Percentiles rank a stretch among this genome's conserved stretches.
phyloP scores from a whole-genome alignment of 129 eudicot genomes.

The Chrysanthemum seticuspe region DNA sequence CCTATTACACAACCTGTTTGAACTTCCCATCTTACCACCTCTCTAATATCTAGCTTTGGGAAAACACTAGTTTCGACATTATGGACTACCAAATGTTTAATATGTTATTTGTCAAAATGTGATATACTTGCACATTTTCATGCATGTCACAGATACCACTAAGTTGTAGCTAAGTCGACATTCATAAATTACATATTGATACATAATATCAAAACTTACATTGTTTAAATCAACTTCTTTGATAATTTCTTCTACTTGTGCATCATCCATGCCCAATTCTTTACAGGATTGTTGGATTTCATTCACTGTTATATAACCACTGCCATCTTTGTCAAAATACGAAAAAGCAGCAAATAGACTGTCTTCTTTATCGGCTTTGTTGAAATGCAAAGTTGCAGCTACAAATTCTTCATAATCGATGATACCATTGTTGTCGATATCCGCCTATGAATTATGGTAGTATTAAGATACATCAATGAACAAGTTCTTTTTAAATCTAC shows the following conservation, averaged over 20 bases:
- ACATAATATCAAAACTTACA: constrained; percentile 27
- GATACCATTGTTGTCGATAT: constrained; percentile 58
- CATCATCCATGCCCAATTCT: constrained; percentile 49
- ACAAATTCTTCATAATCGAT: constrained; percentile 69
- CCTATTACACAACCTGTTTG: not conserved
- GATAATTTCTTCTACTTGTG: constrained; percentile 48
- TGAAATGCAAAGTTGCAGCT: constrained; percentile 70
- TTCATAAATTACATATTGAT: not conserved
- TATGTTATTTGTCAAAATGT: not conserved
- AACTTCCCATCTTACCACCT: not conserved
- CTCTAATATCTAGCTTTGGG: not conserved
- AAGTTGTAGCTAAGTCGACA: not conserved
- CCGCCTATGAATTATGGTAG: constrained; percentile 41
- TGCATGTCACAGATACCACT: not conserved
- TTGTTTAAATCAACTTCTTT: constrained; percentile 53
- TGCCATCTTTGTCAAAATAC: constrained; percentile 70
- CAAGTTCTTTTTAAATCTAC: not conserved
- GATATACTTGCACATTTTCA: not conserved
- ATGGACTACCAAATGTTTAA: not conserved
- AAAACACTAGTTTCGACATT: constrained; percentile 1
- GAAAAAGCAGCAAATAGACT: constrained; percentile 58
- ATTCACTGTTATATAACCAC: constrained; percentile 62
- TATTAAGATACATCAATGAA: not conserved
- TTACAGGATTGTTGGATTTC: constrained; percentile 61
- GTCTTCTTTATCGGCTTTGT: constrained; percentile 59